Evolutionary conservation across 2,329 filamentous ascomycete genomes (phyloP).

Genomic region (Diaporthe australafricana): DNA sequence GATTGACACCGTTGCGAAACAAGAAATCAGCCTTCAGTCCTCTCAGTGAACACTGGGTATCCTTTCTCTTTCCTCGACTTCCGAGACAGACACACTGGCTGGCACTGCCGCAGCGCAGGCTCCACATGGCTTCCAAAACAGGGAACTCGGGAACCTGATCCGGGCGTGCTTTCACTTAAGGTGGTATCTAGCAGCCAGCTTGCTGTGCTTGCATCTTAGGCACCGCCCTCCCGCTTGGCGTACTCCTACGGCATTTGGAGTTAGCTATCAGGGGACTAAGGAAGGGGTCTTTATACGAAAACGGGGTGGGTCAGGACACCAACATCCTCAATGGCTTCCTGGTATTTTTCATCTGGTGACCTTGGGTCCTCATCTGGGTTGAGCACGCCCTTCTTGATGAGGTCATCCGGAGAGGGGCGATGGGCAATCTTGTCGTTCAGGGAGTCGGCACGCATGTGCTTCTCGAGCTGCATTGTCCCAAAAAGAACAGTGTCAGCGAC

Average conservation of each 20-base stretch:
- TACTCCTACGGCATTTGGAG: no score
- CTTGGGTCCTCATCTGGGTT: constrained; percentile 69
- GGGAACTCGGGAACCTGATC: background rate
- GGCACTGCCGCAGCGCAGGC: background rate
- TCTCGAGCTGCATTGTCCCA: constrained; percentile 70
- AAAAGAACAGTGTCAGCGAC: background rate
- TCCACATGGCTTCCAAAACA: background rate
- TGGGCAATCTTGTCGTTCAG: constrained; percentile 88
- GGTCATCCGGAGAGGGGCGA: constrained; percentile 79
- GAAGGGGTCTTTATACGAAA: no score
- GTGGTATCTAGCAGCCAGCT: background rate
- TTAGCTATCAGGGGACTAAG: no score
- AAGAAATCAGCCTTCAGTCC: background rate
- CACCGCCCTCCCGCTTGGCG: constrained; percentile 71
- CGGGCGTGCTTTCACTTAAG: background rate
- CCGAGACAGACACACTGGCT: no score
- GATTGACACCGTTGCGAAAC: constrained; percentile 2
- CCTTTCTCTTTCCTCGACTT: background rate
- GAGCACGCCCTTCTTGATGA: constrained; percentile 85
- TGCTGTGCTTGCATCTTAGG: constrained; percentile 50
- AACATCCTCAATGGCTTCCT: constrained; percentile 73
- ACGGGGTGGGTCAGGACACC: no score
- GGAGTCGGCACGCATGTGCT: constrained; percentile 87
- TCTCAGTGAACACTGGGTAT: background rate
- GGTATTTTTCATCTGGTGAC: constrained; percentile 66